Evolutionary conservation across 2,329 filamentous ascomycete species (phyloP).

Genomic region (Colletotrichum shisoi): DNA sequence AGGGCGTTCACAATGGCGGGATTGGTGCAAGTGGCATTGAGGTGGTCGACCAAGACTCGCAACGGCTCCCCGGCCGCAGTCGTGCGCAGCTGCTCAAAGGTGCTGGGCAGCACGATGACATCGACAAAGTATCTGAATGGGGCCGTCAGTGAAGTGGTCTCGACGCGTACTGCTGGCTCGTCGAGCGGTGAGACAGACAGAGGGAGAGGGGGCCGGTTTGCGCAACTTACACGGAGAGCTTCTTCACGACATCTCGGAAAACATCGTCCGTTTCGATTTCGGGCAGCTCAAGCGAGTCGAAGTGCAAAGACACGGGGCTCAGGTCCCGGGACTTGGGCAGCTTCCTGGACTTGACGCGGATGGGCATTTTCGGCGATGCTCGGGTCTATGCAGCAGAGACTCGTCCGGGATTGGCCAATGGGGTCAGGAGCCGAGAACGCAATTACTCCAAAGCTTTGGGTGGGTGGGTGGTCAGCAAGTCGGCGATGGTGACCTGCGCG

Average conservation of each 20-base stretch:
- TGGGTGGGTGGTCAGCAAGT: conserved; percentile 13
- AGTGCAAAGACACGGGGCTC: conserved; percentile 49
- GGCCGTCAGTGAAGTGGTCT: conserved; percentile 33
- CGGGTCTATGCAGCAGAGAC: background rate
- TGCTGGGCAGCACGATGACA: conserved; percentile 69
- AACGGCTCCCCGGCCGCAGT: conserved; percentile 68
- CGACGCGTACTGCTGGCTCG: background rate
- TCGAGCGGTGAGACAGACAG: conserved; percentile 1
- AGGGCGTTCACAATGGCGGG: conserved; percentile 75
- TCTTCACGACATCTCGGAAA: conserved; percentile 71
- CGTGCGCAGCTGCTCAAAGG: conserved; percentile 76
- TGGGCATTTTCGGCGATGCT: conserved; percentile 46
- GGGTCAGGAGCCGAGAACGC: conserved; percentile 4
- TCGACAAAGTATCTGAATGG: conserved; percentile 68
- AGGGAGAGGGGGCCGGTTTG: background rate
- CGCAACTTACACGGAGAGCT: conserved; percentile 66
- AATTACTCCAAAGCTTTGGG: background rate
- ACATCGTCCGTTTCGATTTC: conserved; percentile 65
- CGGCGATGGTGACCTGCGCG: background rate
- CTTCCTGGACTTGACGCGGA: conserved; percentile 50
- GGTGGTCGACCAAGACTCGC: conserved; percentile 68
- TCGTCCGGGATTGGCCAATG: conserved; percentile 20
- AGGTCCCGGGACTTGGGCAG: conserved; percentile 46
- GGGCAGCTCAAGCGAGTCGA: conserved; percentile 57
- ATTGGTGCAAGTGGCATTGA: conserved; percentile 70